Conservation (phyloP, 1,284 basidiomycete species). For the Ceratorhiza oryzae-sativae region DNA sequence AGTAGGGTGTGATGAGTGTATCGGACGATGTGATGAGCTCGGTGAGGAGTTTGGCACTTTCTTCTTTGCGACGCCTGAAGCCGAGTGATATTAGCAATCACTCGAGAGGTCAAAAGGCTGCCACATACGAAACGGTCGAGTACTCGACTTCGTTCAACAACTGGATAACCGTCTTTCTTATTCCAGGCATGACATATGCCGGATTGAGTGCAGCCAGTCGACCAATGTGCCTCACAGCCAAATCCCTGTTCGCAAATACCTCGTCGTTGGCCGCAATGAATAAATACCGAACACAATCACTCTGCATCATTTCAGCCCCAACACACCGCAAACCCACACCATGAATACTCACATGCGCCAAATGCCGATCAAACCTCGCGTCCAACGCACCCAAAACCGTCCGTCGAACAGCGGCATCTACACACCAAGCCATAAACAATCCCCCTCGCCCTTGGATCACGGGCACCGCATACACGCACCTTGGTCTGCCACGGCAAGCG, state of each 20-base stretch:
- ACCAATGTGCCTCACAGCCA: conserved; percentile 91
- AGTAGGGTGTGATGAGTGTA: conserved; percentile 29
- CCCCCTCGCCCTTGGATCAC: background rate
- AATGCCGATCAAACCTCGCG: conserved; percentile 95
- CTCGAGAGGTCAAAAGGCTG: too few species aligned
- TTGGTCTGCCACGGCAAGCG: conserved; percentile 34
- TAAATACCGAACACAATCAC: conserved; percentile 75
- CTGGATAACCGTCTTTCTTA: conserved; percentile 96
- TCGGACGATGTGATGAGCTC: conserved; percentile 24
- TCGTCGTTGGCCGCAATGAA: conserved; percentile 99
- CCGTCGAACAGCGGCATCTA: conserved; percentile 82
- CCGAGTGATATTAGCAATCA: background rate
- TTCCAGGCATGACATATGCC: conserved; percentile 97
- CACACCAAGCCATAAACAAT: background rate
- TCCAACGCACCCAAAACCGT: conserved; percentile 89
- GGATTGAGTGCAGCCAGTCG: conserved; percentile 95
- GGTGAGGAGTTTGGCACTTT: conserved; percentile 33
- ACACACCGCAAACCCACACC: background rate
- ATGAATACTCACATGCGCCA: conserved; percentile 84
- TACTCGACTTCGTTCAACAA: conserved; percentile 97
- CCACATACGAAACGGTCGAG: conserved; percentile 78
- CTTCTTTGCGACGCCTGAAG: conserved; percentile 24
- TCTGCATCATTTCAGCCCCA: too few species aligned
- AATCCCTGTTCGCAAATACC: conserved; percentile 90
- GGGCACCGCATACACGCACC: conserved; percentile 14